Conservation (phyloP, 2,329 filamentous ascomycete genomes). For the Salinomyces thailandicus region DNA sequence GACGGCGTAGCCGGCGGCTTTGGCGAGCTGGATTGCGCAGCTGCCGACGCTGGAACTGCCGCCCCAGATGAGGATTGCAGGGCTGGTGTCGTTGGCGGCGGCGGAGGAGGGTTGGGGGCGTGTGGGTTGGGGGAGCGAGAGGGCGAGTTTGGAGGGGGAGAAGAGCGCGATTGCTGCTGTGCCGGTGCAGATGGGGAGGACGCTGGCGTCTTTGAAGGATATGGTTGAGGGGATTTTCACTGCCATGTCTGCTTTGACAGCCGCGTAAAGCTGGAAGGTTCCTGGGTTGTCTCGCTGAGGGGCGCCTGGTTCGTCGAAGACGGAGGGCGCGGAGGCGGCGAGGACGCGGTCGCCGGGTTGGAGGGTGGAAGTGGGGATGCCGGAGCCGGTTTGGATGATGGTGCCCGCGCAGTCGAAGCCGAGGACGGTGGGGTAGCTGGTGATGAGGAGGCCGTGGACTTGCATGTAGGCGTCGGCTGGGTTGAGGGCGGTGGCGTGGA, state of each 20-base stretch:
- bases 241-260: constrained; percentile 20
- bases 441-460: not conserved
- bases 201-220: constrained; percentile 28
- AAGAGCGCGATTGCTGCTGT: constrained; percentile 35
- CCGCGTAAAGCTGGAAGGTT: constrained; percentile 27
- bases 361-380: constrained; percentile 19
- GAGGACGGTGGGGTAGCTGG: constrained; percentile 13
- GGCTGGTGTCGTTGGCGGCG: constrained; percentile 10
- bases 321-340: constrained; percentile 3
- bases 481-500: not conserved
- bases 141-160: constrained; percentile 8
- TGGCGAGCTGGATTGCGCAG: constrained; percentile 40
- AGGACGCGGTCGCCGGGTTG: constrained; percentile 28
- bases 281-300: constrained; percentile 7
- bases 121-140: constrained; percentile 1
- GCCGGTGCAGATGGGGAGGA: constrained; percentile 35
- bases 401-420: constrained; percentile 29
- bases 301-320: not conserved
- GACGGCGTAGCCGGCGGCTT: constrained; percentile 36
- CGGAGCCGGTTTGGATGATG: constrained; percentile 24
- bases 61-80: constrained; percentile 43
- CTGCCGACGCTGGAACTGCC: constrained; percentile 44
- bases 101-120: not conserved
- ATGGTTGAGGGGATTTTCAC: constrained; percentile 30
- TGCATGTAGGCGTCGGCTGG: not conserved